Evolutionary conservation across 116 monocot species (phyloP).

Genomic region (Phalaenopsis hybrid): DNA sequence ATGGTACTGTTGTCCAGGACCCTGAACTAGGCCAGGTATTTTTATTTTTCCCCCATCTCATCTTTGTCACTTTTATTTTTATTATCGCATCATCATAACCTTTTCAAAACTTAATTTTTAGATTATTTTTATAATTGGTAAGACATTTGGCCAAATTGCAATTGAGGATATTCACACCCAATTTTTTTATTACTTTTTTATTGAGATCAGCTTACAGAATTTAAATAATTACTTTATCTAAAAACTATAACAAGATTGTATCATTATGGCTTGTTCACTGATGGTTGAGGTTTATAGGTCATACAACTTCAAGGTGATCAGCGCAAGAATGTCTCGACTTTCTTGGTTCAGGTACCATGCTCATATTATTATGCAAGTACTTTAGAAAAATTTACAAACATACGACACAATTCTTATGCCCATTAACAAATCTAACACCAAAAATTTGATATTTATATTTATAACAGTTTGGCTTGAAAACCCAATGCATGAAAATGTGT

Average conservation of each 20-base stretch:
- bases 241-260: too few species aligned
- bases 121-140: too few species aligned
- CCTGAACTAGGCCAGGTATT: constrained; percentile 33
- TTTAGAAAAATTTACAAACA: too few species aligned
- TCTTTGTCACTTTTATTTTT: neutral
- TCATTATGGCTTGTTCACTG: neutral
- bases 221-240: too few species aligned
- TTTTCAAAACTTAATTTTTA: too few species aligned
- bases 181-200: neutral
- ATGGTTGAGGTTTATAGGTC: constrained; percentile 9
- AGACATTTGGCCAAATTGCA: neutral
- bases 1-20: constrained; percentile 43
- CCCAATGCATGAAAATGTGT: too few species aligned
- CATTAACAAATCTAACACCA: too few species aligned
- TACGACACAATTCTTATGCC: too few species aligned
- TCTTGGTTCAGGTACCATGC: constrained; percentile 19
- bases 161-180: neutral
- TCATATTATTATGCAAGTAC: neutral
- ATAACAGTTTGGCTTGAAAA: too few species aligned
- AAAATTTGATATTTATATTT: too few species aligned
- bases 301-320: constrained; percentile 35
- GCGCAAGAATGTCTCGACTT: constrained; percentile 27
- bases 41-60: neutral
- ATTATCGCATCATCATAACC: neutral
- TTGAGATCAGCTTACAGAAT: too few species aligned